A percentile compares a stretch with the other conserved stretches of the same genome.
Conservation (phyloP, 2,329 filamentous ascomycete species). For the Penicillium sp. region DNA sequence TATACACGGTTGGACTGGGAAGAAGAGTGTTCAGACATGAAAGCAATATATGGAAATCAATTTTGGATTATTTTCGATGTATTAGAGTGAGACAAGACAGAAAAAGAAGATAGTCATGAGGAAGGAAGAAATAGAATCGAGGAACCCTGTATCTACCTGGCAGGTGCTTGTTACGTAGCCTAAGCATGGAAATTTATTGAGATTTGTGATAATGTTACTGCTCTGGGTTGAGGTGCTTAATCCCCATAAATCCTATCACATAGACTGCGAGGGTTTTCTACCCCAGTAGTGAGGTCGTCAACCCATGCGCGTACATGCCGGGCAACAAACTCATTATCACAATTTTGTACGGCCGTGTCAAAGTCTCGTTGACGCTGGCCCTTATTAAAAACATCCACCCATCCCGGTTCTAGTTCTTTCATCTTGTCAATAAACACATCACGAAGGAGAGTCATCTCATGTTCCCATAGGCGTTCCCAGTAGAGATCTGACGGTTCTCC, state of each 20-base stretch:
- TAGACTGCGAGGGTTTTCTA: conserved; percentile 46
- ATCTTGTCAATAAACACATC: conserved; percentile 15
- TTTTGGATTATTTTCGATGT: too few species aligned
- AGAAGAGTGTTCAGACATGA: too few species aligned
- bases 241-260: conserved; percentile 50
- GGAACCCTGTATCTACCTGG: too few species aligned
- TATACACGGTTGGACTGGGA: too few species aligned
- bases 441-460: conserved; percentile 17
- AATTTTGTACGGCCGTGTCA: conserved; percentile 9
- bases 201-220: too few species aligned
- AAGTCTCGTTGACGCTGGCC: conserved; percentile 14
- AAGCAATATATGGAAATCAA: too few species aligned
- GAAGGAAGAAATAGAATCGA: too few species aligned
- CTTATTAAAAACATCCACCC: conserved; percentile 7
- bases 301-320: conserved; percentile 10
- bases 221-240: neutral
- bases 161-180: too few species aligned
- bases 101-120: too few species aligned
- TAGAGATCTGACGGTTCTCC: conserved; percentile 10
- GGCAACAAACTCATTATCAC: conserved; percentile 7
- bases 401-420: conserved; percentile 11
- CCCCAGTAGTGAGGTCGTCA: conserved; percentile 37
- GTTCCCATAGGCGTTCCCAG: conserved; percentile 14
- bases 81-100: too few species aligned
- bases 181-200: too few species aligned